Conservation (phyloP, 805 yeast species). For the Wickerhamomyces bisporus region DNA sequence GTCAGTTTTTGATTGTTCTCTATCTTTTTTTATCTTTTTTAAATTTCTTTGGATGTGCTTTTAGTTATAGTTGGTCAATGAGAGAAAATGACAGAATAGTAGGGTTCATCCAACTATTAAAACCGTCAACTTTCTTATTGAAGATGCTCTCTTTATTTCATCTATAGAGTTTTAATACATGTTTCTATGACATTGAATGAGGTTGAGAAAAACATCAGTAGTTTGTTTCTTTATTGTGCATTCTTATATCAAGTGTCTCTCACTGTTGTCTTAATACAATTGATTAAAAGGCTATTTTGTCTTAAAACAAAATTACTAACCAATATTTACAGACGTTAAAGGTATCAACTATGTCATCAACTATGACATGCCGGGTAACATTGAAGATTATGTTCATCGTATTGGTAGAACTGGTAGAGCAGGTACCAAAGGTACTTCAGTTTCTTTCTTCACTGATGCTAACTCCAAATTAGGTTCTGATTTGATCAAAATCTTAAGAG, state of each 20-base stretch:
- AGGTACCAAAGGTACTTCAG: conserved; percentile 92
- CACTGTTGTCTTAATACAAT: no score
- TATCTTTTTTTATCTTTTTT: not conserved
- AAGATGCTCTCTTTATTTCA: conserved; percentile 3
- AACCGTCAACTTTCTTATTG: not conserved
- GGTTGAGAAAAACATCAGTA: not conserved
- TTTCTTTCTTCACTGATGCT: conserved; percentile 86
- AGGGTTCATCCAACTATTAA: not conserved
- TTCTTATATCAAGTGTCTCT: not conserved
- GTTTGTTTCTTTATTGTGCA: not conserved
- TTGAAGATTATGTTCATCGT: conserved; percentile 97
- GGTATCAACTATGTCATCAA: conserved; percentile 92
- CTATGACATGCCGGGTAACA: conserved; percentile 96
- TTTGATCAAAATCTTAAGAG: conserved; percentile 82
- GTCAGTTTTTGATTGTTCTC: not conserved
- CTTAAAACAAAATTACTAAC: no score
- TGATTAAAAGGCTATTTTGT: no score
- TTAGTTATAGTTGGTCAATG: not conserved
- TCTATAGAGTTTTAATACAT: conserved; percentile 9
- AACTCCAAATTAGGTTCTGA: conserved; percentile 88
- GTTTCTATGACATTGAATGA: not conserved
- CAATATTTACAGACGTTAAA: conserved; percentile 99
- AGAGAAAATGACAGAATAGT: not conserved
- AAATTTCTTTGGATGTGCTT: not conserved
- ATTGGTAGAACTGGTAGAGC: conserved; percentile 98